Conservation (phyloP, 352 stramenopile species). For the Pythium biforme region DNA sequence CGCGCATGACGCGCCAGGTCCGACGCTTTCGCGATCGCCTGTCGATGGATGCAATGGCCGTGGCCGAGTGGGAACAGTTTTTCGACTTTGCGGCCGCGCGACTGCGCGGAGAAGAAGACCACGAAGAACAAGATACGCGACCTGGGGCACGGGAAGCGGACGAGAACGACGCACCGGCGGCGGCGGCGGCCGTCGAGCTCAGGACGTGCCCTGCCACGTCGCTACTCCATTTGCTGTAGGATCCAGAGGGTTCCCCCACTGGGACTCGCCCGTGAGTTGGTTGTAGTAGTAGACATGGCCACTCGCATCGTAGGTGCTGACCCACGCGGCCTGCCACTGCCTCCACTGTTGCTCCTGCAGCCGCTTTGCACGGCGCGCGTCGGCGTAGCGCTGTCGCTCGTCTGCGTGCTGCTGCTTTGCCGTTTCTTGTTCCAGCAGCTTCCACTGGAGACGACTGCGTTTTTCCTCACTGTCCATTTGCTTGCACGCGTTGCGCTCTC, state of each 20-base stretch:
- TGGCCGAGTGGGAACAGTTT: slow-evolving; percentile 74
- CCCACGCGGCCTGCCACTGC: slow-evolving; percentile 37
- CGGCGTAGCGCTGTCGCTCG: slow-evolving; percentile 33
- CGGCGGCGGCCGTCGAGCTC: neutral
- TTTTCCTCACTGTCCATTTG: slow-evolving; percentile 49
- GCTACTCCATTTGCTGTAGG: slow-evolving; percentile 21
- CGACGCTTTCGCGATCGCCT: slow-evolving; percentile 36
- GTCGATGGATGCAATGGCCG: slow-evolving; percentile 41
- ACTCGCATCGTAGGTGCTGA: slow-evolving; percentile 42
- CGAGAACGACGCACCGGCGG: too few species aligned
- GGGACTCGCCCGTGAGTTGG: slow-evolving; percentile 40
- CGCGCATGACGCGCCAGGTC: too few species aligned
- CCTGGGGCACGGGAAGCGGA: neutral
- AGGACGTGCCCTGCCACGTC: slow-evolving; percentile 24
- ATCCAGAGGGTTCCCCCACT: slow-evolving; percentile 44
- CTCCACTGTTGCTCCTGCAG: slow-evolving; percentile 37
- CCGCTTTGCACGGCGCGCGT: slow-evolving; percentile 34
- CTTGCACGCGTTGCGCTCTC: slow-evolving; percentile 45
- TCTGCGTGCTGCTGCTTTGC: slow-evolving; percentile 30
- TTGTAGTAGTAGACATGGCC: slow-evolving; percentile 74
- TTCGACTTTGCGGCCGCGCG: slow-evolving; percentile 34
- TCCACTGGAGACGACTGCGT: slow-evolving; percentile 36
- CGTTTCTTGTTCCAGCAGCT: slow-evolving; percentile 26
- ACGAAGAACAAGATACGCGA: neutral
- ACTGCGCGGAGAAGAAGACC: neutral